phyloP scores from a whole-genome alignment of 2,329 filamentous ascomycete genomes.

The Trichothecium roseum region DNA sequence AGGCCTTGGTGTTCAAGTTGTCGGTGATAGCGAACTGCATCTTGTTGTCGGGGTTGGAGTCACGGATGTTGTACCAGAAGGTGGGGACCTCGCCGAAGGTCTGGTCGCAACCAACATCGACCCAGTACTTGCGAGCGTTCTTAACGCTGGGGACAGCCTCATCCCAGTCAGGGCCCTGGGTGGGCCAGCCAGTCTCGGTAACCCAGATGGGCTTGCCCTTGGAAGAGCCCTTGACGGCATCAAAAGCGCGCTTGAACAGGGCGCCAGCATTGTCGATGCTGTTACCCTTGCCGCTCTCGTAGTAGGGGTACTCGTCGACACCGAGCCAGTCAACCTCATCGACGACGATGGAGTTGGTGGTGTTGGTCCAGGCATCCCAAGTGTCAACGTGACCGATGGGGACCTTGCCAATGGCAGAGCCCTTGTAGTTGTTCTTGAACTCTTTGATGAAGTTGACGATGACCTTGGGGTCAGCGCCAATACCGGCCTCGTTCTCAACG shows the following conservation, averaged over 20 bases:
- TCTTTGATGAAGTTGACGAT: slow-evolving; percentile 57
- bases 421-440: slow-evolving; percentile 47
- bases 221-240: slow-evolving; percentile 33
- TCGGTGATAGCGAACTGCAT: slow-evolving; percentile 48
- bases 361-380: slow-evolving; percentile 52
- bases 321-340: slow-evolving; percentile 55
- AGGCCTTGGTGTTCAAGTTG: slow-evolving; percentile 38
- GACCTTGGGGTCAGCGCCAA: slow-evolving; percentile 46
- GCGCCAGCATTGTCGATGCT: slow-evolving; percentile 41
- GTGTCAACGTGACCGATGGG: slow-evolving; percentile 60
- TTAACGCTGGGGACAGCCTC: slow-evolving; percentile 41
- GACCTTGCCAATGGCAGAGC: slow-evolving; percentile 30
- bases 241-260: slow-evolving; percentile 42
- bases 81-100: slow-evolving; percentile 45
- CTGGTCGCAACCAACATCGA: slow-evolving; percentile 46
- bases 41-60: slow-evolving; percentile 49
- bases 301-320: slow-evolving; percentile 58
- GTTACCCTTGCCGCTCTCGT: slow-evolving; percentile 46
- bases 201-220: slow-evolving; percentile 47
- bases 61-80: slow-evolving; percentile 53
- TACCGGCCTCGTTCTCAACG: slow-evolving; percentile 48
- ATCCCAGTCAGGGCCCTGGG: slow-evolving; percentile 40
- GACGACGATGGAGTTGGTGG: slow-evolving; percentile 48
- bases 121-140: slow-evolving; percentile 57
- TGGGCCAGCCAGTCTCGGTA: slow-evolving; percentile 58